Percentiles rank a stretch among this genome's conserved stretches.
phyloP scores from a whole-genome alignment of 257 asterid species.

The Gentiana dahurica region DNA sequence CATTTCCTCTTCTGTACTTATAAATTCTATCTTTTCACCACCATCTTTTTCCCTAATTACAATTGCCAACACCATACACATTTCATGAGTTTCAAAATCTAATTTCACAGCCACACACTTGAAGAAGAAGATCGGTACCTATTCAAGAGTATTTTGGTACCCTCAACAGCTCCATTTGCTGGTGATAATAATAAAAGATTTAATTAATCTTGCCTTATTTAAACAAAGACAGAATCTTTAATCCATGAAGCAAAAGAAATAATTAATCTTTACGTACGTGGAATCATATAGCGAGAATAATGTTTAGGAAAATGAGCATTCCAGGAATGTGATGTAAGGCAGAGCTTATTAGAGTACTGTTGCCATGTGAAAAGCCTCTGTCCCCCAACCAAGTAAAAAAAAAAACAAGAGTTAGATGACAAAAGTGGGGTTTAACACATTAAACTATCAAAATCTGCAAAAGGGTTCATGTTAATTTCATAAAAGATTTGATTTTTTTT shows the following conservation, averaged over 20 bases:
- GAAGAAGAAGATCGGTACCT: conserved; percentile 20
- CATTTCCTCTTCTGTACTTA: conserved; percentile 30
- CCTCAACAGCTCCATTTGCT: conserved; percentile 24
- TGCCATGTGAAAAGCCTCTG: conserved; percentile 52
- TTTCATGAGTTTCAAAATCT: neutral
- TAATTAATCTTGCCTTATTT: neutral
- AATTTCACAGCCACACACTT: too few relatives aligned
- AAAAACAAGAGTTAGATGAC: neutral
- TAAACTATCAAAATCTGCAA: neutral
- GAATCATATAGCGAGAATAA: conserved; percentile 38
- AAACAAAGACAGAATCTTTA: neutral
- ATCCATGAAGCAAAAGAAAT: neutral
- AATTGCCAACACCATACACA: neutral
- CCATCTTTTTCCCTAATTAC: conserved; percentile 2
- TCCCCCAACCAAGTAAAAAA: neutral
- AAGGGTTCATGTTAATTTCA: neutral
- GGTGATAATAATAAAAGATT: conserved; percentile 1
- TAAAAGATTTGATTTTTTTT: neutral
- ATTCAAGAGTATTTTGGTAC: conserved; percentile 2
- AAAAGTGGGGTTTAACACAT: neutral
- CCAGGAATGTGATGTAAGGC: conserved; percentile 28
- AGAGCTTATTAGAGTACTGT: conserved; percentile 31
- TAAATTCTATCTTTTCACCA: conserved; percentile 11
- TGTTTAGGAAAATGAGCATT: conserved; percentile 27
- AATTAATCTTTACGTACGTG: conserved; percentile 16